Percentiles rank a stretch among this genome's conserved stretches.
Evolutionary conservation across 2,329 filamentous ascomycete genomes (phyloP).

Genomic region (Colletotrichum ledebouriae): DNA sequence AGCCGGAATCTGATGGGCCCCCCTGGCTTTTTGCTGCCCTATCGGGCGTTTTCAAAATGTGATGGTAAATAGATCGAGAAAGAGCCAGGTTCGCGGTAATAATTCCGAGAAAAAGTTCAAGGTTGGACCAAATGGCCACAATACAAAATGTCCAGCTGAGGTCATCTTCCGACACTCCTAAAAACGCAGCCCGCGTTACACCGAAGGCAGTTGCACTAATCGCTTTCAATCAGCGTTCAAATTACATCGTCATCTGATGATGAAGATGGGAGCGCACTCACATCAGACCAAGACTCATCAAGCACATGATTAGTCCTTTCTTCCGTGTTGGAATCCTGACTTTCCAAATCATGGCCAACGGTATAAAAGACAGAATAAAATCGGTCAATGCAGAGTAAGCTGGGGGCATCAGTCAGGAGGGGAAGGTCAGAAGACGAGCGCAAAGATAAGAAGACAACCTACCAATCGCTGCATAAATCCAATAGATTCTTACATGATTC

Average conservation of each 20-base stretch:
- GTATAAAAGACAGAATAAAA: constrained; percentile 46
- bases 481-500: constrained; percentile 49
- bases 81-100: constrained; percentile 51
- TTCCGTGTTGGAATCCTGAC: constrained; percentile 47
- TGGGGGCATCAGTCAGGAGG: constrained; percentile 5
- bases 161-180: constrained; percentile 43
- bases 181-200: constrained; percentile 43
- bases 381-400: constrained; percentile 47
- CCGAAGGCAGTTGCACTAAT: constrained; percentile 46
- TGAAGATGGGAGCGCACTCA: constrained; percentile 29
- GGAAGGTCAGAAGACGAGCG: no score
- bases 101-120: constrained; percentile 55
- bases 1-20: constrained; percentile 13
- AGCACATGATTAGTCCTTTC: constrained; percentile 47
- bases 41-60: constrained; percentile 20
- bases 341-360: constrained; percentile 50
- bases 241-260: neutral
- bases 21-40: neutral
- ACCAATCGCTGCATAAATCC: constrained; percentile 51
- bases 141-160: constrained; percentile 49
- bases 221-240: neutral
- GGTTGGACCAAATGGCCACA: constrained; percentile 54
- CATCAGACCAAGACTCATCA: constrained; percentile 50
- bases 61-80: constrained; percentile 44
- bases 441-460: neutral